Percentiles rank a stretch among this genome's conserved stretches.
These are phyloP conservation scores for Scenedesmus sp. DNA, from an alignment of 163 green algal genomes.

Conservation along the genomic window DNA sequence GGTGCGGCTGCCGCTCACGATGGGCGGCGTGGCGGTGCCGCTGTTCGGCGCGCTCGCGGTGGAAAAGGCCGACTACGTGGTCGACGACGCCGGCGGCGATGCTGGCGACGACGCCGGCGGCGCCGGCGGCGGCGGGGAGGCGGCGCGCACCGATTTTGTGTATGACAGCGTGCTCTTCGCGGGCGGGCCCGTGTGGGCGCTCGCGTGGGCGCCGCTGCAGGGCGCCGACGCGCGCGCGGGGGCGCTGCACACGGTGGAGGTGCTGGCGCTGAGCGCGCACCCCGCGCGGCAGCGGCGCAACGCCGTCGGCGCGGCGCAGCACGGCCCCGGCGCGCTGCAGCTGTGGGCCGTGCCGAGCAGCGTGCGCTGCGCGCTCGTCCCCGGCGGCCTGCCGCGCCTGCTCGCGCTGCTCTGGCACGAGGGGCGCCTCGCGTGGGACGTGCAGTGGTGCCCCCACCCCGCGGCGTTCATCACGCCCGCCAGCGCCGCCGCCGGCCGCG, in stretches of 20 bases:
- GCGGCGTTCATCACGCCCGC: constrained; percentile 7
- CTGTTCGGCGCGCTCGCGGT: background rate
- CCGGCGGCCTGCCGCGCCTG: constrained; percentile 10
- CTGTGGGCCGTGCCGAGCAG: constrained; percentile 54
- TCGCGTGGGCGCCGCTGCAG: constrained; percentile 51
- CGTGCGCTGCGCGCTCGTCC: background rate
- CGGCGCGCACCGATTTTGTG: no score
- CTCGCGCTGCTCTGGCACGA: constrained; percentile 51
- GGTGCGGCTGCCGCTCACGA: constrained; percentile 25
- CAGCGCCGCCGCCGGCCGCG: constrained; percentile 12
- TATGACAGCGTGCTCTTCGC: constrained; percentile 38
- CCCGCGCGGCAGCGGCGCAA: constrained; percentile 33
- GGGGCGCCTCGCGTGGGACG: constrained; percentile 53
- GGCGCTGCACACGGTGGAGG: constrained; percentile 23
- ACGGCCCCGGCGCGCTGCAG: constrained; percentile 49
- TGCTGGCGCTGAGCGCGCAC: constrained; percentile 52
- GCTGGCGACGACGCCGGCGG: background rate
- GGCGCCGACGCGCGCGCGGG: background rate
- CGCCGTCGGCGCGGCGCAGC: constrained; percentile 9
- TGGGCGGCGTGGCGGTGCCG: constrained; percentile 2
- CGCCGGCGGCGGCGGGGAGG: background rate
- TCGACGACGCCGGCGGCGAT: background rate
- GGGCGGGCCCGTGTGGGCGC: constrained; percentile 53
- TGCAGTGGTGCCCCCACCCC: constrained; percentile 55
- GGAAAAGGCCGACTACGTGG: background rate